A percentile compares a stretch with the other conserved stretches of the same genome.
phyloP scores from a whole-genome alignment of 208 protist genomes.

The Ichthyophonus hoferi region DNA sequence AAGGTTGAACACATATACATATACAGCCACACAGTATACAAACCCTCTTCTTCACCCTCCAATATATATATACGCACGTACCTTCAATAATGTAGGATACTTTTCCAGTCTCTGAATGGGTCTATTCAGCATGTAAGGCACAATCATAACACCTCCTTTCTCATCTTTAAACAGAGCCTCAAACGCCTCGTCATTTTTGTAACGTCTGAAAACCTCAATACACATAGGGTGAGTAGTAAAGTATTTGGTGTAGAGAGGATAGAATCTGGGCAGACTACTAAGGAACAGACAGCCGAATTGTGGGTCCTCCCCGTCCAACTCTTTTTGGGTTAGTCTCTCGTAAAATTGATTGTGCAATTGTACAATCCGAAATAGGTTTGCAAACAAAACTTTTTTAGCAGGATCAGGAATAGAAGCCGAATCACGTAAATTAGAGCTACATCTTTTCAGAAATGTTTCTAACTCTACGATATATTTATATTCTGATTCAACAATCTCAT shows the following conservation, averaged over 20 bases:
- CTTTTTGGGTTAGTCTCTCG: neutral
- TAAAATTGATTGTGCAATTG: neutral
- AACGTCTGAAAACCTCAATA: neutral
- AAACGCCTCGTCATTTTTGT: neutral
- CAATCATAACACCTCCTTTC: neutral
- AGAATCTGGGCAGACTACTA: neutral
- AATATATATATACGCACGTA: too few species aligned
- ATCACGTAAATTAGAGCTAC: neutral
- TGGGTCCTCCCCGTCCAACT: neutral
- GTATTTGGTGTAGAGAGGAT: neutral
- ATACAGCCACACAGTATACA: neutral
- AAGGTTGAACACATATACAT: too few species aligned
- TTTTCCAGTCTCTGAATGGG: neutral
- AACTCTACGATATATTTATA: slow-evolving; percentile 8
- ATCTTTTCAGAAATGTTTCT: neutral
- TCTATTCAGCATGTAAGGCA: neutral
- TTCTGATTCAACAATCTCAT: neutral
- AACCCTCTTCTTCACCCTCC: too few species aligned
- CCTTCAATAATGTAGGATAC: neutral
- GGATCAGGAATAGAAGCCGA: neutral
- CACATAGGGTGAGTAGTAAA: neutral
- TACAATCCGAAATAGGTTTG: neutral
- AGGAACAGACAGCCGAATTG: neutral
- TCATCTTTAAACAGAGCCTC: neutral
- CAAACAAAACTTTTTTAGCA: neutral